These are phyloP conservation scores for Coccomyxa sp. DNA, from an alignment of 139 green algal genomes.

Conservation along the genomic window DNA sequence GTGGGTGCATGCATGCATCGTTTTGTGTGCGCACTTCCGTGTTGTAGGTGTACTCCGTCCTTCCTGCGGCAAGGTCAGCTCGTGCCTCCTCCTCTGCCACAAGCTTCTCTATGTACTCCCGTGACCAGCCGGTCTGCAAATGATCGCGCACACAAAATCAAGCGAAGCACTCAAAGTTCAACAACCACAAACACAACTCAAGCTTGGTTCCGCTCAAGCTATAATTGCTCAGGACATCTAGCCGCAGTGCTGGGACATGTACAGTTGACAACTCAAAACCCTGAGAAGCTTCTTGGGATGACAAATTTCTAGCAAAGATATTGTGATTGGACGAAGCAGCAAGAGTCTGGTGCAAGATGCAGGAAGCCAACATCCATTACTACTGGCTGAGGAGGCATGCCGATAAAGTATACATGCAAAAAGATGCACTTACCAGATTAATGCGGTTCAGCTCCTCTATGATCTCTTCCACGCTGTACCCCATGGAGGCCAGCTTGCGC, in stretches of 20 bases:
- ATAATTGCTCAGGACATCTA: no score
- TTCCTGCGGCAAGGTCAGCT: background rate
- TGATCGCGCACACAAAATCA: no score
- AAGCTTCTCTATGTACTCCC: slow-evolving; percentile 11
- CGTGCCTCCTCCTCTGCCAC: slow-evolving; percentile 17
- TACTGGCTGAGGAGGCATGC: background rate
- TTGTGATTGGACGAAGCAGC: background rate
- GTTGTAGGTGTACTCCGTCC: slow-evolving; percentile 10
- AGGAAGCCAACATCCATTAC: background rate
- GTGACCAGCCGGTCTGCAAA: slow-evolving; percentile 3
- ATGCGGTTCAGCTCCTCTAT: slow-evolving; percentile 8
- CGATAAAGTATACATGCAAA: background rate
- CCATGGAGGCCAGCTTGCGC: slow-evolving; percentile 29
- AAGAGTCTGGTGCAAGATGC: background rate
- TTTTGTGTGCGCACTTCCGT: slow-evolving; percentile 1
- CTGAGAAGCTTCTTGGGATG: no score
- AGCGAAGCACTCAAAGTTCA: no score
- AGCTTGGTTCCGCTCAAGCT: no score
- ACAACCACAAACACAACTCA: no score
- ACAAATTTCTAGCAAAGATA: no score
- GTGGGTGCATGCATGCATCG: no score
- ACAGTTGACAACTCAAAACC: no score
- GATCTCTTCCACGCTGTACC: slow-evolving; percentile 15
- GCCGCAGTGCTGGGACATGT: no score
- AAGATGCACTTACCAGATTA: background rate